Base-by-base conservation (phyloP, 305 asterid species). In the Rubia tinctorum region DNA sequence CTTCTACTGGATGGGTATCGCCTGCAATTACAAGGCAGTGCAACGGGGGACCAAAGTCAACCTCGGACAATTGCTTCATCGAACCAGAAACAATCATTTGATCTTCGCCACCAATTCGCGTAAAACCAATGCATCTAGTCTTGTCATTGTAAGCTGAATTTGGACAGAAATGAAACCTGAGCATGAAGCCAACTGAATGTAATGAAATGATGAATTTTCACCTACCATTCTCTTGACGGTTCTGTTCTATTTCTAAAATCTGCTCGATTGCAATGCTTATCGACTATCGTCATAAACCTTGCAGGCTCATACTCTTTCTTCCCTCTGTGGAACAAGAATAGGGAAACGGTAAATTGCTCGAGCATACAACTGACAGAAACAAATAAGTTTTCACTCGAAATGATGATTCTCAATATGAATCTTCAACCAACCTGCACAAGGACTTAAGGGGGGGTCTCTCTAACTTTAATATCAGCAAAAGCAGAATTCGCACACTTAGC, bases 21-120 rank as follows among this genome's bases (percentile, higher is more conserved):
- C 97, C 98, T 23, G 83, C 97, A 49, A 91, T 89, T 70, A 89
- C 93, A 20, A 94, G 90, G 85, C 96, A 94, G 82, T 90, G 98
- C 27, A 94, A 78, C 25, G 97, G 99, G 4, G 88, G 80, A 42
- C 97, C 98, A 20, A 91, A 89, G 61, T 90, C 96, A 22, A 77
- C 75, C 6, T 87, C 80, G 79, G 80, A 60, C 74, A 91, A 84
- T 76, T 88, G 93, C 80, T 86, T 88, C 96, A 94, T 88, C 4
- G 95, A 69, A 34, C 95, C 95, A 14, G 97, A 87, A 61, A 85
- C 88, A 72, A 94, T 87, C 79, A 69, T 66, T 72, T 90, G 92
- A 84, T 94, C 95, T 80, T 90, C 99, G 70, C 96, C 85, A 55
- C 99, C 99, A 39, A 91, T 78, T 68, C 97, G 88, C 0, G 93